phyloP scores from a whole-genome alignment of 345 rosid genomes.

The Gossypium raimondii region DNA sequence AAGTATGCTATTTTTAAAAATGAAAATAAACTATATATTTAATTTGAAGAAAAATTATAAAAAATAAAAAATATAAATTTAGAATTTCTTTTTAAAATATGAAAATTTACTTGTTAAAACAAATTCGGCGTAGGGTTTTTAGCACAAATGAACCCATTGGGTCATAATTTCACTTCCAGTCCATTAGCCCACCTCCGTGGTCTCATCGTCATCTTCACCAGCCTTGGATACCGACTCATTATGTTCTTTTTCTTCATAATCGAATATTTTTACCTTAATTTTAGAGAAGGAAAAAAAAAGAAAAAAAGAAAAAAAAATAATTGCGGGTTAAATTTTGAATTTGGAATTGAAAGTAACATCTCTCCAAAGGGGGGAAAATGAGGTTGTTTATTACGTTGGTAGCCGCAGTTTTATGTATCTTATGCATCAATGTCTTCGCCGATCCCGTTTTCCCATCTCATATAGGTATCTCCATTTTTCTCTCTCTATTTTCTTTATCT shows the following conservation, averaged over 20 bases:
- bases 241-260: neutral
- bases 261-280: neutral
- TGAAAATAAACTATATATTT: too few relatives aligned
- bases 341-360: neutral
- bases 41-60: too few relatives aligned
- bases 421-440: neutral
- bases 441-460: slow-evolving; percentile 56
- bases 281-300: too few relatives aligned
- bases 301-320: too few relatives aligned
- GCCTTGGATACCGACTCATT: neutral
- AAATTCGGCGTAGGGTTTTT: too few relatives aligned
- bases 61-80: too few relatives aligned
- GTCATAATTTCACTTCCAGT: neutral
- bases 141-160: neutral
- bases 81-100: too few relatives aligned
- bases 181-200: neutral
- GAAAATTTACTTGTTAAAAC: too few relatives aligned
- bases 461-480: slow-evolving; percentile 33
- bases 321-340: neutral
- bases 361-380: neutral
- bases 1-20: too few relatives aligned
- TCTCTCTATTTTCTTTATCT: neutral
- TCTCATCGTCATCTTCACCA: neutral
- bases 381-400: neutral
- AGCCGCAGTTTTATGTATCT: neutral